Conservation (phyloP, 768 basidiomycete species). For the Boletus vinaceobasis region DNA sequence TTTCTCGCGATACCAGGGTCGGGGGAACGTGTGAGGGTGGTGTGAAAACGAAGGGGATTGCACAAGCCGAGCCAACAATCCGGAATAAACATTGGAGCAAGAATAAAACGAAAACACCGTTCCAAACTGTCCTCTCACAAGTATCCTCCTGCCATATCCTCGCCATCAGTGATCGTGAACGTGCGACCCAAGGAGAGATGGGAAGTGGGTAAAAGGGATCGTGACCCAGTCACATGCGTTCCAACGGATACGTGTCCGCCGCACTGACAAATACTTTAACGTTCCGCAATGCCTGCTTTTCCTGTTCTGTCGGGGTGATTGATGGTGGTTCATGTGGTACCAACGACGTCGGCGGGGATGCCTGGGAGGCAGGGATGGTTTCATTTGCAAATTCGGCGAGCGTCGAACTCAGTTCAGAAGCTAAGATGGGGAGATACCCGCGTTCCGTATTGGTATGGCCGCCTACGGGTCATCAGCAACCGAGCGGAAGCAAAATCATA, state of each 20-base stretch:
- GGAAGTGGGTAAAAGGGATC: not conserved
- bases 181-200: not conserved
- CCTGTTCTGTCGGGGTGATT: constrained; percentile 30
- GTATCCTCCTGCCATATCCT: constrained; percentile 1
- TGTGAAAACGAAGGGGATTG: not conserved
- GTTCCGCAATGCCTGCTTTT: constrained; percentile 23
- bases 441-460: constrained; percentile 96
- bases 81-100: constrained; percentile 1
- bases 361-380: not conserved
- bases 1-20: constrained; percentile 9
- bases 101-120: not conserved
- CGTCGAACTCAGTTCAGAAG: constrained; percentile 60
- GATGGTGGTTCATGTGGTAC: constrained; percentile 25
- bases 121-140: not conserved
- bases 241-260: constrained; percentile 71
- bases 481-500: constrained; percentile 6
- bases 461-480: constrained; percentile 42
- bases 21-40: not conserved
- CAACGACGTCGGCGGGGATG: constrained; percentile 22
- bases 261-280: constrained; percentile 69
- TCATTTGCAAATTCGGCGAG: constrained; percentile 31
- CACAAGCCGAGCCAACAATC: not conserved
- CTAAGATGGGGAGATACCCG: constrained; percentile 79
- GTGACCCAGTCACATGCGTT: constrained; percentile 45
- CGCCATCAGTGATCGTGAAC: not conserved